A percentile compares a stretch with the other conserved stretches of the same genome.
Conservation (phyloP, 2,329 filamentous ascomycete genomes). For the Penicillium paneum region DNA sequence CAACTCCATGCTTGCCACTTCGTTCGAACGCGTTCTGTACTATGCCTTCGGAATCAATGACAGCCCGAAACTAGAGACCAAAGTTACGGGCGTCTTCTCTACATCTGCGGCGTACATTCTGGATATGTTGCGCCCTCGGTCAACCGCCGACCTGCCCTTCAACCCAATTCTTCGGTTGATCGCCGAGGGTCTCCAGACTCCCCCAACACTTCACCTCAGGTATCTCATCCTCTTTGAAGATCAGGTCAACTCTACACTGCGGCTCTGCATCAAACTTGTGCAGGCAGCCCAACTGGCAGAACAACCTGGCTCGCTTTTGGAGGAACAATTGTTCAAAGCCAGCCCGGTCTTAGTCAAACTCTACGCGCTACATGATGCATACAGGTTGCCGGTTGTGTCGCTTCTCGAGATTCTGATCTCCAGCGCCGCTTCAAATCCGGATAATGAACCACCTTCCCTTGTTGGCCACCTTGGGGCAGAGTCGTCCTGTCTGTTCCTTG, state of each 20-base stretch:
- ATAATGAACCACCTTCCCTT: constrained; percentile 85
- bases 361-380: constrained; percentile 66
- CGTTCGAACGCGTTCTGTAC: constrained; percentile 68
- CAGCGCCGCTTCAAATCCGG: constrained; percentile 59
- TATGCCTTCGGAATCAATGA: constrained; percentile 75
- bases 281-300: constrained; percentile 65
- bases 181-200: constrained; percentile 57
- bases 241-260: constrained; percentile 64
- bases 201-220: constrained; percentile 61
- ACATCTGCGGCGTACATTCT: constrained; percentile 73
- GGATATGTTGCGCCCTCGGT: constrained; percentile 70
- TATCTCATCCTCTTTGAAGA: constrained; percentile 55
- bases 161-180: constrained; percentile 73
- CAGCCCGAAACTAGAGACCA: constrained; percentile 44
- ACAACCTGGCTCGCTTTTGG: constrained; percentile 62
- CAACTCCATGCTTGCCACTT: constrained; percentile 63
- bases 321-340: constrained; percentile 76
- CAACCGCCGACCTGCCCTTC: constrained; percentile 68
- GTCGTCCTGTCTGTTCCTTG: constrained; percentile 78
- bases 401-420: constrained; percentile 72
- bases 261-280: constrained; percentile 67
- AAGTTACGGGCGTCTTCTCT: constrained; percentile 63
- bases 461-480: constrained; percentile 82
- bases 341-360: constrained; percentile 73
- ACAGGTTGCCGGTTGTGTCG: constrained; percentile 63